Evolutionary conservation across 371 early-diverging fungal genomes (phyloP).

Genomic region (Zychaea mexicana): DNA sequence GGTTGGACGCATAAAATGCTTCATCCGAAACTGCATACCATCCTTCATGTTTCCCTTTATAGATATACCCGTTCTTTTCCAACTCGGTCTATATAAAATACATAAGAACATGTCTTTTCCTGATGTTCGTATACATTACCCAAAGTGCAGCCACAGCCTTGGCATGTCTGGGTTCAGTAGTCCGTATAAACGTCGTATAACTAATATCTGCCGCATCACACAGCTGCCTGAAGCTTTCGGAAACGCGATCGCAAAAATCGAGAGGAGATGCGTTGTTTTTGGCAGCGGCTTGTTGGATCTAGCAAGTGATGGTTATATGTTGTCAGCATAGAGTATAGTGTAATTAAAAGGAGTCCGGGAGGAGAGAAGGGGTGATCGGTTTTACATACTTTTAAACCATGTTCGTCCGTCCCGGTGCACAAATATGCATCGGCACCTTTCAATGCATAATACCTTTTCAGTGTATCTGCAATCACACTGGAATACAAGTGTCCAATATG

Average conservation of each 20-base stretch:
- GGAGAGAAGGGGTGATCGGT: background rate
- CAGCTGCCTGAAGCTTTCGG: constrained; percentile 75
- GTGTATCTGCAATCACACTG: constrained; percentile 82
- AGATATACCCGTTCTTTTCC: constrained; percentile 77
- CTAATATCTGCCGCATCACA: constrained; percentile 73
- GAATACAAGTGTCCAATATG: constrained; percentile 97
- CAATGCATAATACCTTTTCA: constrained; percentile 74
- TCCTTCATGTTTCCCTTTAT: constrained; percentile 90
- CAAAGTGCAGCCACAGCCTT: constrained; percentile 76
- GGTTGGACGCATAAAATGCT: constrained; percentile 81
- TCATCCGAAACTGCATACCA: constrained; percentile 98
- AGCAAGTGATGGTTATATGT: background rate
- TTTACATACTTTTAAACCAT: constrained; percentile 84
- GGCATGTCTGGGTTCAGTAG: constrained; percentile 79
- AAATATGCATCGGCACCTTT: constrained; percentile 64
- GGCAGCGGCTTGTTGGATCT: constrained; percentile 93
- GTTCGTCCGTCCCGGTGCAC: constrained; percentile 95
- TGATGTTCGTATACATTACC: no score
- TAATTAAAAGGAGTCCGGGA: background rate
- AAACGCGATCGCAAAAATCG: constrained; percentile 79
- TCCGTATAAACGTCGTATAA: constrained; percentile 86
- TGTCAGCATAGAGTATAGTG: background rate
- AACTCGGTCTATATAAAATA: constrained; percentile 53
- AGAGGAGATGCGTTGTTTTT: constrained; percentile 61
- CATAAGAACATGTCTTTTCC: no score